Base-by-base conservation (phyloP, 176 grass and related monocot species). In the Oryza brachyantha region DNA sequence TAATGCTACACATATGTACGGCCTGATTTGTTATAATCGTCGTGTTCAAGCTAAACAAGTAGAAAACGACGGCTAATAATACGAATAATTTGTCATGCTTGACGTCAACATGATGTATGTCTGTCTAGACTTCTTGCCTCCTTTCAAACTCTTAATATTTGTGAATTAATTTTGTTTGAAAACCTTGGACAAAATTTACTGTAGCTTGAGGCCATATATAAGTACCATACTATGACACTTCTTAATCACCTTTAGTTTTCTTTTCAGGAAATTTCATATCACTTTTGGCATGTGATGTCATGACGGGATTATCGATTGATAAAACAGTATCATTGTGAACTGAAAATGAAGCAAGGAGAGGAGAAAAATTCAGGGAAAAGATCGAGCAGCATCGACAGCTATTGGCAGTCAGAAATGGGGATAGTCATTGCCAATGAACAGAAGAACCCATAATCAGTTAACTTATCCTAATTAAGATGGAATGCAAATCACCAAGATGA, bases 21-120 rank as follows among this genome's bases (percentile, higher is more conserved):
- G 35, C 26, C 58, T 58, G 77, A 70, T 76, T 79, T 89, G 77
- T 89, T 72, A 76, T 76, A 61, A 72, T 76, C 76, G 77, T 72
- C 72, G 58, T 81, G 82, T 77, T 89, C 77, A 40, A 81, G 66
- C 63, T 66, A 60, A 77, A 85, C 71, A 48, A 81, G 73, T 66
- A 31, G 72, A 85, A 77, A 89, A 50, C 10, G 87, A 89, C 66
- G 3, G 61, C n/a, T 19, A 43, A 35, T 36, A 36, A 36, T 72
- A 36, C 78, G 36, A n/a, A n/a, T n/a, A n/a, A n/a, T 39, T 58
- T 75, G 32, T 29, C 72, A 68, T 57, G 63, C 17, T 34, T 60
- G 72, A 75, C 55, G 63, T 76, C 72, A 76, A 19, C 36, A 10
- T 68, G 81, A 83, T 58, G 66, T 77, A 55, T 69, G 69, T 27